These are phyloP conservation scores for Neoboletus brunneissimus DNA, from an alignment of 768 basidiomycete genomes.

Conservation along the genomic window DNA sequence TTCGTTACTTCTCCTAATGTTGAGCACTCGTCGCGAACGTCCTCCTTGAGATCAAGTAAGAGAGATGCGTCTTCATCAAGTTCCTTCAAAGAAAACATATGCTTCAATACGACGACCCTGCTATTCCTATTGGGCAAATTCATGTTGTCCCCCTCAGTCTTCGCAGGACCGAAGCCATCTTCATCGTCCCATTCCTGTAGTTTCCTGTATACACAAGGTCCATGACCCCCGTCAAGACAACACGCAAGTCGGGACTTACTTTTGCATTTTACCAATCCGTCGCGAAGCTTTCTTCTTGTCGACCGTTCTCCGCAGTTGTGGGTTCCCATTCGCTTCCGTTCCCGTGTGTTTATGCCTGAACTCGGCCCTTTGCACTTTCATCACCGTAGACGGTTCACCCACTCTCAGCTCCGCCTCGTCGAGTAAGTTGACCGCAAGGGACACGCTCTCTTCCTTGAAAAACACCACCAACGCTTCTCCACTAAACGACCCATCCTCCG, in stretches of 20 bases:
- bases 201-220: slow-evolving; percentile 55
- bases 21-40: slow-evolving; percentile 92
- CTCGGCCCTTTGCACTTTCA: slow-evolving; percentile 74
- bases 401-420: slow-evolving; percentile 90
- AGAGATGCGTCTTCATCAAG: slow-evolving; percentile 83
- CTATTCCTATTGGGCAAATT: slow-evolving; percentile 50
- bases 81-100: slow-evolving; percentile 90
- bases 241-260: slow-evolving; percentile 41
- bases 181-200: slow-evolving; percentile 92
- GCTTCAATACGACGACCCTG: slow-evolving; percentile 88
- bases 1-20: slow-evolving; percentile 93
- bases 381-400: slow-evolving; percentile 70
- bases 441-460: slow-evolving; percentile 96
- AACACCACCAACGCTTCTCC: slow-evolving; percentile 96
- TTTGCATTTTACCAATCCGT: slow-evolving; percentile 84
- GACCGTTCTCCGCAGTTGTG: slow-evolving; percentile 56
- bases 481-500: slow-evolving; percentile 82
- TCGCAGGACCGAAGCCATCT: slow-evolving; percentile 81
- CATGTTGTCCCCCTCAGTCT: slow-evolving; percentile 51
- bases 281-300: slow-evolving; percentile 76
- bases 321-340: slow-evolving; percentile 38
- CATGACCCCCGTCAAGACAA: neutral
- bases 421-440: slow-evolving; percentile 75
- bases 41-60: slow-evolving; percentile 91
- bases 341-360: slow-evolving; percentile 66